Percentiles rank a stretch among this genome's conserved stretches.
These are phyloP conservation scores for Chrysosporium keratinophilum DNA, from an alignment of 2,329 filamentous ascomycete species.

Conservation along the genomic window DNA sequence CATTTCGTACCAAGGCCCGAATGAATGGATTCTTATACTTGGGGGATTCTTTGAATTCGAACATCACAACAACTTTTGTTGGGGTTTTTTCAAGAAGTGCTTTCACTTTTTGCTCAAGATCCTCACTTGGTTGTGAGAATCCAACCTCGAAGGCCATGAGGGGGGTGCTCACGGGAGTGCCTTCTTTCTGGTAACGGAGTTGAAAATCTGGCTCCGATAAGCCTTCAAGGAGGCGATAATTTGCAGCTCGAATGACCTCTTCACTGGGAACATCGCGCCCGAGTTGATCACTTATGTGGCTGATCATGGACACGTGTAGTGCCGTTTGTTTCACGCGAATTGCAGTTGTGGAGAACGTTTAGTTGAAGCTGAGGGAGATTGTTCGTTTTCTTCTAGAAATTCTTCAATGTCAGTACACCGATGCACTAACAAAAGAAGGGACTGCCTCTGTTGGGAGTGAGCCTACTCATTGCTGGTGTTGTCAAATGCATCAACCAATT, in stretches of 20 bases:
- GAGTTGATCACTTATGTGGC: background rate
- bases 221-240: background rate
- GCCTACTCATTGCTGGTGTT: background rate
- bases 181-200: background rate
- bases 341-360: background rate
- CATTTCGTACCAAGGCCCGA: no score
- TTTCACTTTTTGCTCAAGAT: background rate
- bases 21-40: slow-evolving; percentile 7
- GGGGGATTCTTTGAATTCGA: slow-evolving; percentile 4
- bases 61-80: background rate
- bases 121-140: slow-evolving; percentile 6
- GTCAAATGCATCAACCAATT: background rate
- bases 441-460: background rate
- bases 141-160: slow-evolving; percentile 3
- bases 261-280: background rate
- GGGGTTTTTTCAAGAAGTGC: background rate
- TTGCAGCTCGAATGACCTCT: background rate
- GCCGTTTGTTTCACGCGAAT: background rate
- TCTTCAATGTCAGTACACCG: background rate
- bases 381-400: background rate
- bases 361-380: background rate
- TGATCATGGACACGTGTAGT: background rate
- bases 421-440: background rate
- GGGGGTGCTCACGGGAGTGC: background rate
- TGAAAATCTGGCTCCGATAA: background rate